Conservation (phyloP, 805 yeast genomes). For the Candida khao-thaluensis region DNA sequence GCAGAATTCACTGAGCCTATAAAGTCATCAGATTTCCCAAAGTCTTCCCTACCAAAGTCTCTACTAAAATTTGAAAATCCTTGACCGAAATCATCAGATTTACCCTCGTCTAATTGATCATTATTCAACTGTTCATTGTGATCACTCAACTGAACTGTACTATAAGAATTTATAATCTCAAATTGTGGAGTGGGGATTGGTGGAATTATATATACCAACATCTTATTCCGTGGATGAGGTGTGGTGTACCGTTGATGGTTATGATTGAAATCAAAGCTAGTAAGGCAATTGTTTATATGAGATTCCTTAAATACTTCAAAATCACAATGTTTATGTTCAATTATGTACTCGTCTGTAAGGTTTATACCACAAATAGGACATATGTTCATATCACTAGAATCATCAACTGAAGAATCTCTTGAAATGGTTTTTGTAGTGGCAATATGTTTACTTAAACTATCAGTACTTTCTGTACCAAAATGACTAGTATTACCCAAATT, state of each 20-base stretch:
- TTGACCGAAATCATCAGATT: too few species aligned
- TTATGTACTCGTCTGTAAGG: slow-evolving; percentile 23
- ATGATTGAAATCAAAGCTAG: slow-evolving; percentile 64
- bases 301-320: slow-evolving; percentile 48
- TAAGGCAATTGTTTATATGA: slow-evolving; percentile 74
- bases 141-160: slow-evolving; percentile 12
- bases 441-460: not conserved
- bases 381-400: slow-evolving; percentile 30
- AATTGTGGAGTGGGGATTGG: slow-evolving; percentile 44
- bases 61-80: too few species aligned
- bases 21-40: not conserved
- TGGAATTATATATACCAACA: slow-evolving; percentile 73
- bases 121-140: too few species aligned
- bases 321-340: slow-evolving; percentile 19
- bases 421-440: slow-evolving; percentile 16
- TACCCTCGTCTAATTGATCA: slow-evolving; percentile 1
- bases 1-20: slow-evolving; percentile 24
- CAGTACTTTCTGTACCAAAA: slow-evolving; percentile 1
- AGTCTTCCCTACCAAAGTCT: too few species aligned
- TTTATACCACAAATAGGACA: slow-evolving; percentile 43
- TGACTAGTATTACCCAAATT: not conserved
- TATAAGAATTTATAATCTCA: slow-evolving; percentile 28
- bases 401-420: slow-evolving; percentile 22
- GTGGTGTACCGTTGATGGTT: slow-evolving; percentile 44
- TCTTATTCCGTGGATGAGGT: slow-evolving; percentile 57